Conservation (phyloP, 305 asterid genomes). For the Ajuga reptans region DNA sequence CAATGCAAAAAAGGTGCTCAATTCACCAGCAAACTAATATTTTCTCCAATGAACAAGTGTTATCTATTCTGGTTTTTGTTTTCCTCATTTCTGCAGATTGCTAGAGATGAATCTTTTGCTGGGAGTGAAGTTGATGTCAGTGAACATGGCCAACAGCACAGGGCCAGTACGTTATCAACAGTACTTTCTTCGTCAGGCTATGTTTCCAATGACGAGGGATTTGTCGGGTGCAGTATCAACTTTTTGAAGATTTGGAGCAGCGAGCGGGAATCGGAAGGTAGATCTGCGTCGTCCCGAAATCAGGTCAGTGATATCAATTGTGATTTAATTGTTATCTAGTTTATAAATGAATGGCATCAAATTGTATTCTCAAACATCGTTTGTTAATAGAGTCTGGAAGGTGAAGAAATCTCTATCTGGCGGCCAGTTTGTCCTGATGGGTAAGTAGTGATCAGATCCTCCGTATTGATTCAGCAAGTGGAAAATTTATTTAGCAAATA, state of each 20-base stretch:
- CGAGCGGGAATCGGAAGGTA: constrained; percentile 72
- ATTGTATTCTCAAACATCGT: constrained; percentile 16
- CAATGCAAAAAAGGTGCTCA: constrained; percentile 46
- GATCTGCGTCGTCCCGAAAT: constrained; percentile 72
- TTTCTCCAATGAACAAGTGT: constrained; percentile 8
- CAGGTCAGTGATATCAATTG: constrained; percentile 39
- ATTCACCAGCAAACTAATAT: constrained; percentile 6
- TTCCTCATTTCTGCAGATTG: constrained; percentile 30
- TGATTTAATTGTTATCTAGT: not conserved
- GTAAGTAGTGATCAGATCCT: constrained; percentile 31
- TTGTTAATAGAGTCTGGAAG: constrained; percentile 44
- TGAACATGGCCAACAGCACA: constrained; percentile 35
- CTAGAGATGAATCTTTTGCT: constrained; percentile 31
- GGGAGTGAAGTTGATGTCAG: constrained; percentile 26
- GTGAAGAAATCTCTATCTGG: constrained; percentile 64
- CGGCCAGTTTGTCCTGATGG: constrained; percentile 91
- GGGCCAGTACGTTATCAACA: constrained; percentile 43
- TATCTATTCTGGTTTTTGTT: not conserved
- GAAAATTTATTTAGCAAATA: not conserved
- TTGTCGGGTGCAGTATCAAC: constrained; percentile 54
- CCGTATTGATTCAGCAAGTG: not conserved
- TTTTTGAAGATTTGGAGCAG: constrained; percentile 90
- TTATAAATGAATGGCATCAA: not conserved
- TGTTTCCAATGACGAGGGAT: constrained; percentile 44
- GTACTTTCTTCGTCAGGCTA: constrained; percentile 49